phyloP scores from a whole-genome alignment of 2,329 filamentous ascomycete species.

The Ophidiomyces ophidiicola region DNA sequence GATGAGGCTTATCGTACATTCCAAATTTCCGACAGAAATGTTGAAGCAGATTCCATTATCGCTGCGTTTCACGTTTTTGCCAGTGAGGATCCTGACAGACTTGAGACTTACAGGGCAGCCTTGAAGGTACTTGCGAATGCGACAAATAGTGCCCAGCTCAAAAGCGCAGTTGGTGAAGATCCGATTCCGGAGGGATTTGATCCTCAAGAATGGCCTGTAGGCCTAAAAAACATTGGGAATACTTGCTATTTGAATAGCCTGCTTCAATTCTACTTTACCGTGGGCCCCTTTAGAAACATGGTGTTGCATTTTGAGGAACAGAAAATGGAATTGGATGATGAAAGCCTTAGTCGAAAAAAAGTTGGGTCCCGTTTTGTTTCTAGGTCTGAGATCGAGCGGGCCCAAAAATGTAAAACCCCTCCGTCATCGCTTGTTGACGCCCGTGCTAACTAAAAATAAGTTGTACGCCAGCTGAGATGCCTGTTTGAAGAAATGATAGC shows the following conservation, averaged over 20 bases:
- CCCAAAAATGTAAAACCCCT: slow-evolving; percentile 59
- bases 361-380: slow-evolving; percentile 63
- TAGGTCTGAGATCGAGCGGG: slow-evolving; percentile 44
- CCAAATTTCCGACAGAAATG: slow-evolving; percentile 41
- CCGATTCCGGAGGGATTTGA: slow-evolving; percentile 23
- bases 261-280: slow-evolving; percentile 85
- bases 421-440: neutral
- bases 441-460: slow-evolving; percentile 22
- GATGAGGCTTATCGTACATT: slow-evolving; percentile 42
- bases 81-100: slow-evolving; percentile 36
- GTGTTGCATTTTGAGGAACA: slow-evolving; percentile 63
- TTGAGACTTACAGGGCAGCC: slow-evolving; percentile 36
- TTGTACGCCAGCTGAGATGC: slow-evolving; percentile 58
- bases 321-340: slow-evolving; percentile 54
- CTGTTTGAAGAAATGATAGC: slow-evolving; percentile 61
- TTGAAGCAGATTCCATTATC: slow-evolving; percentile 40
- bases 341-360: slow-evolving; percentile 51
- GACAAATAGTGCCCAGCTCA: slow-evolving; percentile 29
- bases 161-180: slow-evolving; percentile 25
- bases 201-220: slow-evolving; percentile 57
- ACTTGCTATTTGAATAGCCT: slow-evolving; percentile 97
- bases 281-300: slow-evolving; percentile 67
- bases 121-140: slow-evolving; percentile 37
- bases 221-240: slow-evolving; percentile 86
- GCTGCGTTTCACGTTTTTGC: slow-evolving; percentile 38